A percentile compares a stretch with the other conserved stretches of the same genome.
phyloP scores from a whole-genome alignment of 306 rosid genomes.

The Begonia masoniana region DNA sequence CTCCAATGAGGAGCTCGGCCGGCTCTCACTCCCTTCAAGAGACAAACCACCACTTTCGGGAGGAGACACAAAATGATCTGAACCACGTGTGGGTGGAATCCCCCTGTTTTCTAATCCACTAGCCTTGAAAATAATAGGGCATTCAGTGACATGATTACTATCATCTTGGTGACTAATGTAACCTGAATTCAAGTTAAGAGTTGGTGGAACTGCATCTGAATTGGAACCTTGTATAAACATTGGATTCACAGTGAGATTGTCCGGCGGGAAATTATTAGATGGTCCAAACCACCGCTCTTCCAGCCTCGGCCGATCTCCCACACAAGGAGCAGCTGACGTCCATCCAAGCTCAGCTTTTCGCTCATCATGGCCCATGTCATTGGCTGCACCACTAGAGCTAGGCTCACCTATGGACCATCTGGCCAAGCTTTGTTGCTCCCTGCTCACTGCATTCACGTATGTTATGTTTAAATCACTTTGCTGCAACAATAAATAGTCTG shows the following conservation, averaged over 20 bases:
- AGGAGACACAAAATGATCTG: conserved; percentile 54
- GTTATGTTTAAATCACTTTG: conserved; percentile 44
- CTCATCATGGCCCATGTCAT: conserved; percentile 33
- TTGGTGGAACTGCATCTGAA: conserved; percentile 33
- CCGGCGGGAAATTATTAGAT: conserved; percentile 34
- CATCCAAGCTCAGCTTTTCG: conserved; percentile 62
- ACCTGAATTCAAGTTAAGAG: conserved; percentile 55
- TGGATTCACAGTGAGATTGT: conserved; percentile 34
- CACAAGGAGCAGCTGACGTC: conserved; percentile 42
- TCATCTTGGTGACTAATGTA: conserved; percentile 27
- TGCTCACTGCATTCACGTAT: conserved; percentile 41
- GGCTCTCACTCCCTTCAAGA: conserved; percentile 37
- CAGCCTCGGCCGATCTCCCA: conserved; percentile 33
- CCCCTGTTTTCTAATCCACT: conserved; percentile 43
- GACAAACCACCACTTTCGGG: conserved; percentile 35
- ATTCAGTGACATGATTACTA: conserved; percentile 30
- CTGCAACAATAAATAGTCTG: conserved; percentile 35
- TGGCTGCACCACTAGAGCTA: conserved; percentile 55
- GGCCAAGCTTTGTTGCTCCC: conserved; percentile 41
- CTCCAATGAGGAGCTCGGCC: conserved; percentile 61
- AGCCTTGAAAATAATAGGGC: conserved; percentile 39
- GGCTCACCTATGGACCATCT: conserved; percentile 88
- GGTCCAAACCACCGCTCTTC: conserved; percentile 45
- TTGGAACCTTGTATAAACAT: conserved; percentile 38
- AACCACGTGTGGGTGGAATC: conserved; percentile 23